Evolutionary conservation across 2,329 filamentous ascomycete genomes (phyloP).

Genomic region (Sarocladium kiliense): DNA sequence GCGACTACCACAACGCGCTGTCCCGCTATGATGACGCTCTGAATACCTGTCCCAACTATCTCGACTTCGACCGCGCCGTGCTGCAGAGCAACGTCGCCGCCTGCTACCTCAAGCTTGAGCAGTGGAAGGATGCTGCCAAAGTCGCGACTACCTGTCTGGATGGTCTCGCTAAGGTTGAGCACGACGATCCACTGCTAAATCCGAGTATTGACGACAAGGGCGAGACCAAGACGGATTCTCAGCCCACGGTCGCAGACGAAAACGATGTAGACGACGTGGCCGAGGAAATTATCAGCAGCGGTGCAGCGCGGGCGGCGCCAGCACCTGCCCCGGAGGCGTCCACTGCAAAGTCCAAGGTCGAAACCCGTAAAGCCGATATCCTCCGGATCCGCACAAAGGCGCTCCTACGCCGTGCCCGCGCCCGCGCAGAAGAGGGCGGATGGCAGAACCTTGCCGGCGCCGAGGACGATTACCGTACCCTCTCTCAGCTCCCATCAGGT

Average conservation of each 20-base stretch:
- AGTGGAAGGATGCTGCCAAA: conserved; percentile 79
- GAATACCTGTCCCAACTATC: conserved; percentile 72
- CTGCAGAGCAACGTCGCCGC: conserved; percentile 85
- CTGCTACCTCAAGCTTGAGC: conserved; percentile 76
- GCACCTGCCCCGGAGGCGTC: not conserved
- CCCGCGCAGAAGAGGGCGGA: conserved; percentile 63
- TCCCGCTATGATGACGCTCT: conserved; percentile 78
- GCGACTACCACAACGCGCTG: conserved; percentile 72
- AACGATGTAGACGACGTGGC: conserved; percentile 38
- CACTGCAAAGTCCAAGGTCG: not conserved
- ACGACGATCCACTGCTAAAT: conserved; percentile 26
- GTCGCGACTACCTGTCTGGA: conserved; percentile 70
- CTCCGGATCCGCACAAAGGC: conserved; percentile 76
- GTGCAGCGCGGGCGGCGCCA: conserved; percentile 4
- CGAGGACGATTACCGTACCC: conserved; percentile 69
- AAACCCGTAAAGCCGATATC: conserved; percentile 50
- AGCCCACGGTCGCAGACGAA: conserved; percentile 31
- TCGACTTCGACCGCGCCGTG: conserved; percentile 84
- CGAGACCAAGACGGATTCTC: not conserved
- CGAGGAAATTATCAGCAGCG: conserved; percentile 19
- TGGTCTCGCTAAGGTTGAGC: conserved; percentile 58
- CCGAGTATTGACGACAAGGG: conserved; percentile 11
- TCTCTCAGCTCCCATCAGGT: conserved; percentile 44
- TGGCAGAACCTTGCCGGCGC: conserved; percentile 80
- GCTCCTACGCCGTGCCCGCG: conserved; percentile 72